Percentiles rank a stretch among this genome's conserved stretches.
These are phyloP conservation scores for Ailanthus altissimus DNA, from an alignment of 345 rosid genomes.

Conservation along the genomic window DNA sequence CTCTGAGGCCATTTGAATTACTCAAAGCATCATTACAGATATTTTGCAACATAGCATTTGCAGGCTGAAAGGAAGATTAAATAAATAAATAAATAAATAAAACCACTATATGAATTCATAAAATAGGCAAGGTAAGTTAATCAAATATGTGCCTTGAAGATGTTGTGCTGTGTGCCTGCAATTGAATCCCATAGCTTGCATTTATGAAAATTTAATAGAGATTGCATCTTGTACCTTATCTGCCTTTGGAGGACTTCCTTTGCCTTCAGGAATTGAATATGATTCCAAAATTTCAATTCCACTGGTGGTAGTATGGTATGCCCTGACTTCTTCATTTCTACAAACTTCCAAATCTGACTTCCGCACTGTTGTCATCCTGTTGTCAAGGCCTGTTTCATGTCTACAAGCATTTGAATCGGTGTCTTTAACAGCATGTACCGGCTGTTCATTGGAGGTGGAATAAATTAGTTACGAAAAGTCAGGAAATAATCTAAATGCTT, in stretches of 20 bases:
- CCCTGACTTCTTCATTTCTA: slow-evolving; percentile 17
- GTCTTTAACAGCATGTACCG: slow-evolving; percentile 13
- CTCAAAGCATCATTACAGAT: slow-evolving; percentile 16
- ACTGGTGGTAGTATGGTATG: slow-evolving; percentile 7
- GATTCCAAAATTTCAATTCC: slow-evolving; percentile 26
- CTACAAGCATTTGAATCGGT: slow-evolving; percentile 16
- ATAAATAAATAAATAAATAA: slow-evolving; percentile 12
- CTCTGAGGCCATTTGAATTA: not conserved
- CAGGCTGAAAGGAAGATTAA: slow-evolving; percentile 27
- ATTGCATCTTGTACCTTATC: slow-evolving; percentile 31
- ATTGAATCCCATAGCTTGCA: not conserved
- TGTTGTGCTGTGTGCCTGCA: not conserved
- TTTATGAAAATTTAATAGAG: not conserved
- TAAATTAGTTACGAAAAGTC: not conserved
- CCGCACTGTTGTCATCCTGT: slow-evolving; percentile 18
- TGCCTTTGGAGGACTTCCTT: slow-evolving; percentile 15
- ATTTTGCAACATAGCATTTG: slow-evolving; percentile 22
- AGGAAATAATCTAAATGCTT: not conserved
- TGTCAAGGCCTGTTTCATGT: slow-evolving; percentile 1
- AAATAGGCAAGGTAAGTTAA: slow-evolving; percentile 8
- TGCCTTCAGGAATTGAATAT: slow-evolving; percentile 24
- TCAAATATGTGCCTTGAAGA: not conserved
- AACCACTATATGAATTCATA: slow-evolving; percentile 12
- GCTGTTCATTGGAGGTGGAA: slow-evolving; percentile 19
- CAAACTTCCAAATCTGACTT: slow-evolving; percentile 2